Evolutionary conservation across 768 basidiomycete genomes (phyloP).

Genomic region (Mycena rebaudengoi): DNA sequence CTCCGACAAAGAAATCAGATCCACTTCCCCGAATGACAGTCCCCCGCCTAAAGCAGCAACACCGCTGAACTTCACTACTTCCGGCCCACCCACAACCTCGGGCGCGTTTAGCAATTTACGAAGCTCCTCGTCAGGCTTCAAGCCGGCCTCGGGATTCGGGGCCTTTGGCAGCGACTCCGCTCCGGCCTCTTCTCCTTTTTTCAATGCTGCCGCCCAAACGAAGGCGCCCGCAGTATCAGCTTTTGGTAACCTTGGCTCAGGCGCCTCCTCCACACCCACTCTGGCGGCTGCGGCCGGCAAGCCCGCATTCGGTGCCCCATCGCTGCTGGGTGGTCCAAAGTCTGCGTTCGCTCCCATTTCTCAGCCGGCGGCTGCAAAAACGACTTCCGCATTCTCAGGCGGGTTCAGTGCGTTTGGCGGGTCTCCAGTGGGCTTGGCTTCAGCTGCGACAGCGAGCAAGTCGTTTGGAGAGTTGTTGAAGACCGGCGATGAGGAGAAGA

Average conservation of each 20-base stretch:
- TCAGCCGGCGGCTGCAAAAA: slow-evolving; percentile 28
- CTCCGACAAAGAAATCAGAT: slow-evolving; percentile 13
- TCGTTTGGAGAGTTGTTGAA: slow-evolving; percentile 74
- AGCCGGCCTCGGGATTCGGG: slow-evolving; percentile 44
- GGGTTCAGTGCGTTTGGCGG: slow-evolving; percentile 65
- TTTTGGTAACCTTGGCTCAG: slow-evolving; percentile 35
- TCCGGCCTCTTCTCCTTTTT: slow-evolving; percentile 62
- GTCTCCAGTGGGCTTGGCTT: slow-evolving; percentile 49
- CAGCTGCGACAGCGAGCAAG: slow-evolving; percentile 50
- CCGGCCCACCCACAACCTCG: slow-evolving; percentile 29
- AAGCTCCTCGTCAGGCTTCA: slow-evolving; percentile 47
- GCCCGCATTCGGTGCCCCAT: slow-evolving; percentile 51
- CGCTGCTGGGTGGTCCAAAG: slow-evolving; percentile 42
- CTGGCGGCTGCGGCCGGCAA: slow-evolving; percentile 32
- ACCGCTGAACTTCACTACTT: slow-evolving; percentile 30
- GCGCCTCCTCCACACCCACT: slow-evolving; percentile 28
- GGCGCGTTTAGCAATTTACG: slow-evolving; percentile 53
- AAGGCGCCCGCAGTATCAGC: slow-evolving; percentile 47
- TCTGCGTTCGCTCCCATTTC: slow-evolving; percentile 41
- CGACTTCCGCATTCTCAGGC: slow-evolving; percentile 40
- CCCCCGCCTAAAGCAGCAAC: slow-evolving; percentile 23
- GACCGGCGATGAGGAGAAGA: slow-evolving; percentile 40
- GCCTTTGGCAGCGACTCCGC: slow-evolving; percentile 54
- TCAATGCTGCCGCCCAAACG: slow-evolving; percentile 44
- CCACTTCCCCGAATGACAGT: slow-evolving; percentile 22